These are phyloP conservation scores for Suillus americanus DNA, from an alignment of 768 basidiomycete species.

Conservation along the genomic window DNA sequence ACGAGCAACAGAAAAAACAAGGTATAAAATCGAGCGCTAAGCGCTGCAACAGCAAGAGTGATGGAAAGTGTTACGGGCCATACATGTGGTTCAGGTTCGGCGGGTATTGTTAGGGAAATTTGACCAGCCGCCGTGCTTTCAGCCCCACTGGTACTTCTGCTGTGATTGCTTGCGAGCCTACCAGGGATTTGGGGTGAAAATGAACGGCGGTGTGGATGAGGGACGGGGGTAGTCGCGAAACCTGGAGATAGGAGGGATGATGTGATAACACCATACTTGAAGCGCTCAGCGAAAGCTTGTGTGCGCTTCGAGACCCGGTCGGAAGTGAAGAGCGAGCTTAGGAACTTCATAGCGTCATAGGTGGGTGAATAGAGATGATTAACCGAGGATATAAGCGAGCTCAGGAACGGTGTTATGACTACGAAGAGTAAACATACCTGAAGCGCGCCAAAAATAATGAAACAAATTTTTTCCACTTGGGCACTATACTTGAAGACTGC, in stretches of 20 bases:
- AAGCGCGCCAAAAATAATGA: conserved; percentile 18
- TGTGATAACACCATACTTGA: conserved; percentile 84
- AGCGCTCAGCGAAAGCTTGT: conserved; percentile 67
- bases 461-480: conserved; percentile 28
- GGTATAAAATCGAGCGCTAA: conserved; percentile 44
- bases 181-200: conserved; percentile 46
- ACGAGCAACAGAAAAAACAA: conserved; percentile 39
- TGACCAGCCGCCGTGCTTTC: conserved; percentile 24
- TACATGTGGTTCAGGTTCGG: conserved; percentile 36
- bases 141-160: conserved; percentile 42
- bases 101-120: conserved; percentile 25
- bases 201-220: conserved; percentile 31
- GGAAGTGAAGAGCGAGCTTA: conserved; percentile 37
- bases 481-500: conserved; percentile 19
- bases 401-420: conserved; percentile 18
- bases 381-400: conserved; percentile 1
- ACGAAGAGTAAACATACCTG: conserved; percentile 38
- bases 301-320: conserved; percentile 35
- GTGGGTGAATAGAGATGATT: conserved; percentile 5
- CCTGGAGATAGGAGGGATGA: conserved; percentile 70
- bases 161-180: conserved; percentile 37
- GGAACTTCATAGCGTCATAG: conserved; percentile 30
- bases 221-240: conserved; percentile 41
- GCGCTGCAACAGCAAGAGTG: conserved; percentile 38
- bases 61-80: conserved; percentile 41